Base-by-base conservation (phyloP, 768 basidiomycete species). In the Lentinula edodes region DNA sequence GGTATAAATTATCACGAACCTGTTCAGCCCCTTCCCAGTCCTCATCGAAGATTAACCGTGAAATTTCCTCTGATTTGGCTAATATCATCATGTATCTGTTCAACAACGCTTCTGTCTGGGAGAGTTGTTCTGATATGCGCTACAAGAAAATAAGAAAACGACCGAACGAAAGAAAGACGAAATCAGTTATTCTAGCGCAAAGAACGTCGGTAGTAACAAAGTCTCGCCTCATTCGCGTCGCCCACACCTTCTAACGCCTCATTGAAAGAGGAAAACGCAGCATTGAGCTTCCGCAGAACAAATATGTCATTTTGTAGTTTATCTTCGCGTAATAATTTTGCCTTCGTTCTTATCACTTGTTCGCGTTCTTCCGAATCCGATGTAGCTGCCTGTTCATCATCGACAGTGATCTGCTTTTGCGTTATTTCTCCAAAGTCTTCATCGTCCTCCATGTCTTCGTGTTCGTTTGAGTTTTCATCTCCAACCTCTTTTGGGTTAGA, bases 21-120 rank as follows among this genome's bases (percentile, higher is more conserved):
- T 78, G 83, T 63, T 89, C 87, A 42, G 85, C 88, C 2, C 91
- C 91, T 58, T 82, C 75, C 89, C 89, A 93, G 61, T 82, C 75
- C 63, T 90, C 87, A 69, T 93, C 90, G 63, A 91, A 85, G 16
- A 93, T 83, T 61, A 92, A 72, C 35, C 82, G 81, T 2, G 89
- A 76, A 63, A 83, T 79, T 13, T 83, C 80, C 71, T 91, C 90
- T 2, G 90, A 89, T 69, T 83, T 86, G 5, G 83, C 81, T 18
- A 93, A 75, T 52, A 90, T 83, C 45, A 73, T 75, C 46, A 89
- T 82, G 68, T 93, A 93, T 78, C 85, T 89, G 72, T 90, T 86
- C 62, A 93, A 74, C 61, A 93, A 74, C 0, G 81, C 82, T 66
- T 92, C 85, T 0, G 91, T 92, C 64, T 91, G 83, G 52, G 79